Base-by-base conservation (phyloP, 495 filamentous ascomycete genomes). In the Aspergillus ostianus region DNA sequence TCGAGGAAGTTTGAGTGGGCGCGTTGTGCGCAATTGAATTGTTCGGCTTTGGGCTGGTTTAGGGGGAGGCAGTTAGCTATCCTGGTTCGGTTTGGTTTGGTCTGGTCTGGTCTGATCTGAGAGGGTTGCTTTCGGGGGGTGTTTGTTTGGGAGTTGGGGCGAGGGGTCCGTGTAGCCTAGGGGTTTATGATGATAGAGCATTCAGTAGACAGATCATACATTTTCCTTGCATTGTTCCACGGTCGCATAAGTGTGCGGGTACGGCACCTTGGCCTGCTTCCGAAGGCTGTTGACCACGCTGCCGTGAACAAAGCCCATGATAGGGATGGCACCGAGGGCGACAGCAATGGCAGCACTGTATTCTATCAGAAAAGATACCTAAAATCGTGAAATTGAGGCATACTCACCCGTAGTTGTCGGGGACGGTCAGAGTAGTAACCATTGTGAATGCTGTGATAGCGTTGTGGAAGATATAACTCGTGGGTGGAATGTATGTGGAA, bases 1-100 rank as follows among this genome's bases (percentile, higher is more conserved):
- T 92, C 89, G 51, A 84, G 77, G 72, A 82, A 90, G 73, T 90
- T 90, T 61, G 73, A 67, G 76, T 92, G 89, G 6, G 88, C 85
- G 55, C 89, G 84, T 71, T 92, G 89, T 46, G 87, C 85, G 76
- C 84, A 85, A 69, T 87, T 87, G 77, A 87, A 87, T 48, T 75
- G 60, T 51, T 81, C 67, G 45, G 77, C 75, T 55, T 69, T 71
- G 63, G 72, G 56, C 74, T 80, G 65, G 47, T 30, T 32, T n/a
- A n/a, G 17, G 45, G 23, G 23, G 2, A 10, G 7, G 13, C 52
- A 15, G n/a, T 47, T 13, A 62, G 56, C 58, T 64, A 45, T 30
- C 0, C 19, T 23, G 49, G 18, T 17, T 21, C 4, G 7, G n/a
- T 29, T 27, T 29, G 49, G 26, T 21, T 27, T 29, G 15, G 19